These are phyloP conservation scores for Hansfordia pulvinata DNA, from an alignment of 2,329 filamentous ascomycete genomes.

Conservation along the genomic window DNA sequence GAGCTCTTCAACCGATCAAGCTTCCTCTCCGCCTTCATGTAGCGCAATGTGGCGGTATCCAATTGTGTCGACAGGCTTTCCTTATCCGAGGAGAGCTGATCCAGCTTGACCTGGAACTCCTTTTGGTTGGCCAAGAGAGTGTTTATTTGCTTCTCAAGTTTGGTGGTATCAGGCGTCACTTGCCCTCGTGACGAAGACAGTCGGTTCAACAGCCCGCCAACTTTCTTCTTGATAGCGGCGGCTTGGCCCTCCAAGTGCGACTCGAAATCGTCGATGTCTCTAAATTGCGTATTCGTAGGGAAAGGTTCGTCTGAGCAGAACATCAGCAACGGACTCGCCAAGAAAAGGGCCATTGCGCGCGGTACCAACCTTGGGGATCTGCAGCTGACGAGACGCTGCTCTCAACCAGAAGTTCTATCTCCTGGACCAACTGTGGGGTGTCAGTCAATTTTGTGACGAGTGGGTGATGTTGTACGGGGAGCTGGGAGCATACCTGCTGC, in stretches of 20 bases:
- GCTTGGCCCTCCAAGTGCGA: constrained; percentile 67
- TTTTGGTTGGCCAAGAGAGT: constrained; percentile 72
- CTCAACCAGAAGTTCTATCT: constrained; percentile 45
- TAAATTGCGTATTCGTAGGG: constrained; percentile 45
- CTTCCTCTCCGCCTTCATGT: constrained; percentile 91
- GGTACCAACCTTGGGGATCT: no score
- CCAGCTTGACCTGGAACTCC: constrained; percentile 60
- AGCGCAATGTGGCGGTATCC: constrained; percentile 78
- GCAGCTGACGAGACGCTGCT: no score
- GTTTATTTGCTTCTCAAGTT: constrained; percentile 64
- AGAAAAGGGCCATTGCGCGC: no score
- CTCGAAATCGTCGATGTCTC: constrained; percentile 60
- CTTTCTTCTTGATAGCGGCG: constrained; percentile 60
- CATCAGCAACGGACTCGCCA: constrained; percentile 13
- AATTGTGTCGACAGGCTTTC: constrained; percentile 75
- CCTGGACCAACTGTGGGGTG: constrained; percentile 41
- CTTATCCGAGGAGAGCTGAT: constrained; percentile 64
- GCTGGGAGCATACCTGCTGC: constrained; percentile 66
- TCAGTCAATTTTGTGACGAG: no score
- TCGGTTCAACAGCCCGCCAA: constrained; percentile 53
- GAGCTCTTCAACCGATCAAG: constrained; percentile 79
- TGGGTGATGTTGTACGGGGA: no score
- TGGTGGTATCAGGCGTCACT: constrained; percentile 52
- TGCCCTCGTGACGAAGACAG: constrained; percentile 36
- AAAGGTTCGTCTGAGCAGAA: constrained; percentile 33